phyloP scores from a whole-genome alignment of 495 filamentous ascomycete genomes.

The Penicillium goetzii region DNA sequence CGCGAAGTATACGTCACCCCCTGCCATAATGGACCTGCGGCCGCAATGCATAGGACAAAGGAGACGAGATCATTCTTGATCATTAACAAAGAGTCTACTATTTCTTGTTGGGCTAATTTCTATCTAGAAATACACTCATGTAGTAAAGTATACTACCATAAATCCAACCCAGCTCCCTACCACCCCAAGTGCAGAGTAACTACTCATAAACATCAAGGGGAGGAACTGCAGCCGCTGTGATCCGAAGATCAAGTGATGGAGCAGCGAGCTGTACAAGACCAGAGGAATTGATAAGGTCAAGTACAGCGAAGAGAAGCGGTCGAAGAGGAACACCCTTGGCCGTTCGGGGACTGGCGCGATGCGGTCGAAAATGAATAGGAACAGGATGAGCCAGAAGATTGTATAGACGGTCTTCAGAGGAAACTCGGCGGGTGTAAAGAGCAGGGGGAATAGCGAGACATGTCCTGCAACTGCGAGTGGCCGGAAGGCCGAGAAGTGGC shows the following conservation, averaged over 20 bases:
- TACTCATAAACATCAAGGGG: constrained; percentile 95
- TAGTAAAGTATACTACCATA: constrained; percentile 87
- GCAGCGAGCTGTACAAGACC: constrained; percentile 82
- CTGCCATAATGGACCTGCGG: not conserved
- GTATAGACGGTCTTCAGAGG: constrained; percentile 93
- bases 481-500: constrained; percentile 88
- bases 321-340: constrained; percentile 80
- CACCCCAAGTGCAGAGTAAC: constrained; percentile 93
- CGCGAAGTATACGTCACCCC: constrained; percentile 27
- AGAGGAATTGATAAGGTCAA: constrained; percentile 85
- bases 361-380: constrained; percentile 82
- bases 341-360: constrained; percentile 79
- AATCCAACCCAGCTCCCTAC: constrained; percentile 97
- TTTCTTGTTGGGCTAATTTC: not conserved
- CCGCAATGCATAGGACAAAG: not conserved
- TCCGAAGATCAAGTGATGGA: constrained; percentile 83
- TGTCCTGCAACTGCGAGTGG: constrained; percentile 92
- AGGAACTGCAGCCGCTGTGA: constrained; percentile 79
- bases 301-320: constrained; percentile 88
- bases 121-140: constrained; percentile 40
- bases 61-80: not conserved
- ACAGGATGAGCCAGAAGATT: constrained; percentile 85
- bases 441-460: constrained; percentile 90
- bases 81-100: not conserved
- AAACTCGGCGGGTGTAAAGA: constrained; percentile 87